A percentile compares a stretch with the other conserved stretches of the same genome.
phyloP scores from a whole-genome alignment of 306 rosid genomes.

The Castanea mollissima region DNA sequence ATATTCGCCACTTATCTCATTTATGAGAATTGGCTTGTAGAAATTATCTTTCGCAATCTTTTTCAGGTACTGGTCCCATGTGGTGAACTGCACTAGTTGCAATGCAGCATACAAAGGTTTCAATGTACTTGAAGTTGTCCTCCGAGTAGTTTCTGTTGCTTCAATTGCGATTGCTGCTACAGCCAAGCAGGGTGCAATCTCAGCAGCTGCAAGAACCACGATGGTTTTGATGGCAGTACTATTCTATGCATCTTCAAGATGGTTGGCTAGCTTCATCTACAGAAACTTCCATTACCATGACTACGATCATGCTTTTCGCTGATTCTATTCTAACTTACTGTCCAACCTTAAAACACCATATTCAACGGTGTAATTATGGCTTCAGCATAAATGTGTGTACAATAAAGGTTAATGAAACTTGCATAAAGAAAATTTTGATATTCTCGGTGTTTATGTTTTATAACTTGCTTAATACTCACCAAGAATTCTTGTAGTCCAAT shows the following conservation, averaged over 20 bases:
- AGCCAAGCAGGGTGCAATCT: conserved; percentile 39
- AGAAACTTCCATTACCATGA: conserved; percentile 81
- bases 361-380: not conserved
- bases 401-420: not conserved
- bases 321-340: not conserved
- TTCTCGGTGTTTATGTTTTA: too few species aligned
- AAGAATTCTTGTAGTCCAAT: too few species aligned
- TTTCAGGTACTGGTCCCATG: conserved; percentile 81
- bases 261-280: conserved; percentile 71
- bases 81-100: conserved; percentile 82
- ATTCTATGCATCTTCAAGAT: conserved; percentile 65
- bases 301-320: conserved; percentile 71
- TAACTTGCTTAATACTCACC: too few species aligned
- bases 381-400: not conserved
- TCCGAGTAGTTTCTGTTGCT: conserved; percentile 58
- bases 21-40: not conserved
- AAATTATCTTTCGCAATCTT: not conserved
- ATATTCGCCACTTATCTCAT: not conserved
- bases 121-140: conserved; percentile 50
- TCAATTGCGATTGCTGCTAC: conserved; percentile 68
- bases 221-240: conserved; percentile 54
- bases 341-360: not conserved
- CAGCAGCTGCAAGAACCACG: conserved; percentile 43
- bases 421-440: too few species aligned
- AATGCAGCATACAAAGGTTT: conserved; percentile 67